phyloP scores from a whole-genome alignment of 495 filamentous ascomycete genomes.

The Lasiosphaeria ovina region DNA sequence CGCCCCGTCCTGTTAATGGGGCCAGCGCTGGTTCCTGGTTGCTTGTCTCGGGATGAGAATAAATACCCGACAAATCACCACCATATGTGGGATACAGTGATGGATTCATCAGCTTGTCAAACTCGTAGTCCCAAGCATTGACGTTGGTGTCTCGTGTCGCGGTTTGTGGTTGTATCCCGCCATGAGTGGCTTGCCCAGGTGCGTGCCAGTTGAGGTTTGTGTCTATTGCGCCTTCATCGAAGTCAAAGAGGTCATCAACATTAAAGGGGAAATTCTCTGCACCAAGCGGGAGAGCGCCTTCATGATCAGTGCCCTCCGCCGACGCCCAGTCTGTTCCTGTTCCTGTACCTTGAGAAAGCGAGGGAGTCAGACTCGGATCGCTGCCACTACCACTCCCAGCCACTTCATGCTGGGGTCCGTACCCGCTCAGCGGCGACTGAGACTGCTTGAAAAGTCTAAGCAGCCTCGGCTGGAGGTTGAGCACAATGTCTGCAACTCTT shows the following conservation, averaged over 20 bases:
- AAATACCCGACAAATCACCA: no score
- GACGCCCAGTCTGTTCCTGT: not conserved
- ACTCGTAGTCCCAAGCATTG: constrained; percentile 8
- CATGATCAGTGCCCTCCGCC: not conserved
- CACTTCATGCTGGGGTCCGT: constrained; percentile 17
- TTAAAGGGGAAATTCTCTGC: not conserved
- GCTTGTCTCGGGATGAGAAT: no score
- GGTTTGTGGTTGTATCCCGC: not conserved
- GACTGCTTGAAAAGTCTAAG: constrained; percentile 28
- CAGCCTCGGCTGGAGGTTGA: constrained; percentile 25
- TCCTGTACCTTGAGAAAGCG: constrained; percentile 4
- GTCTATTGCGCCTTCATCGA: not conserved
- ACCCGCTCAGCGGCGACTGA: constrained; percentile 29
- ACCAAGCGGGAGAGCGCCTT: not conserved
- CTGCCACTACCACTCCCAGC: not conserved
- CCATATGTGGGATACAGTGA: not conserved
- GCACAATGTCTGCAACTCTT: constrained; percentile 26
- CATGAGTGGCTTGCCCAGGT: not conserved
- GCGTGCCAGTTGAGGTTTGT: not conserved
- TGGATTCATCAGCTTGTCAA: constrained; percentile 12
- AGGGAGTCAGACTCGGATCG: constrained; percentile 4
- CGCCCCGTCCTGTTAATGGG: no score
- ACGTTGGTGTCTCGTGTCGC: not conserved
- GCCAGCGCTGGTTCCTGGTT: no score
- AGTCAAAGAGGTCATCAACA: not conserved